Evolutionary conservation across 192 early-diverging fungal species (phyloP), one percentile per base, ranked within the genome.

Genomic region (Diversispora eburnea): DNA sequence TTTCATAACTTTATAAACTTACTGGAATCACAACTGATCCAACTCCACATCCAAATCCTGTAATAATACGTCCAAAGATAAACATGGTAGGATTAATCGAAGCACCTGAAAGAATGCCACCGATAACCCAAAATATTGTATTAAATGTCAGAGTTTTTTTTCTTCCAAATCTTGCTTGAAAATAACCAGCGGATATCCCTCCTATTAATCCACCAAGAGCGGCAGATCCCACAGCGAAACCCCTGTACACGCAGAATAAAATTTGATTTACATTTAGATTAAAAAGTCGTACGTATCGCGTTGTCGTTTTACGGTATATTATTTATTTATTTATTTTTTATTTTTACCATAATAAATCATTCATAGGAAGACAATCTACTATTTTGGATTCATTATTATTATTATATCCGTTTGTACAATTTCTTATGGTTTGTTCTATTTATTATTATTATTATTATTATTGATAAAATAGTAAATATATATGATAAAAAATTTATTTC

Each of bases 1-100:
- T 80, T 51, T 81, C 78, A 10, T 25, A 43, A 60, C 41, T 45
- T 25, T 39, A 9, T 42, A 12, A 15, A 8, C 25, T 46, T 52
- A 69, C 67, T 17, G 84, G 82, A 43, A 77, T 79, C 3, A 79
- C 80, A 42, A 85, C 74, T 42, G 87, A 84, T 48, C 86, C 84
- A 5, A 90, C 82, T 33, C 94, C 94, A 17, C 90, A 88, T 3
- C 84, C 88, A 72, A 92, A 77, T 49, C 94, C 94, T 15, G 85
- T 83, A 46, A 92, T 58, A 47, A 93, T 78, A 62, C 94, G 90
- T 6, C 92, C 94, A 71, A 89, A 77, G 75, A 86, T 84, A 65
- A 93, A 89, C 78, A 89, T 88, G 12, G 83, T 75, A 10, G 87
- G 75, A 10, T 83, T 82, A 3, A 84, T 81, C 39, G 89, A 88